Base-by-base conservation (phyloP, 2,329 filamentous ascomycete genomes). In the Fusarium subtropicale region DNA sequence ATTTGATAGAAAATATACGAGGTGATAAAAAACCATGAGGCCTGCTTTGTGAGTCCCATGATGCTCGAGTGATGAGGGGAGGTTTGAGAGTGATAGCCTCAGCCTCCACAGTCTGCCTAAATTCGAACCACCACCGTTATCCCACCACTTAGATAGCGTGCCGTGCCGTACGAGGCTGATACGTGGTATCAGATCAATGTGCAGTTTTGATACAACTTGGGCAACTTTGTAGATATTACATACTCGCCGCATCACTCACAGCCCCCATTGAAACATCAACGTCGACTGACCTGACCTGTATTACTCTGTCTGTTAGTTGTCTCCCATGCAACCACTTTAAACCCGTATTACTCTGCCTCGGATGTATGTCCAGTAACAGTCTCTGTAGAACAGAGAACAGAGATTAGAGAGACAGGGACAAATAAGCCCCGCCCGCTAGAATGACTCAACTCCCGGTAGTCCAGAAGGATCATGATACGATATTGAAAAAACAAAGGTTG, bases 101-200 rank as follows among this genome's bases (percentile, higher is more conserved):
- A 71, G 66, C 68, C 68, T 62, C 68, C 68, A 71, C 50, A 44
- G 52, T 66, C 64, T 71, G 68, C 68, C 68, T 69, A 71, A 69
- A 58, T 64, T 48, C 68, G 53, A 56, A 69, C 63, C 67, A 56
- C 55, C 54, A 46, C 42, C 41, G 41, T 50, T 42, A 55, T 51
- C 51, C 54, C 61, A 61, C 61, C 52, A 67, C 22, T 66, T n/a
- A 57, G 13, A 52, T 20, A 28, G 30, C 30, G 20, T 30, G 48
- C 47, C 45, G 66, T 68, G 66, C 66, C 66, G 66, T 62, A 69
- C 62, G 42, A 64, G 66, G 62, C 66, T 69, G 66, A 69, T 66
- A 64, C 9, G 46, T 46, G 24, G 34, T 38, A 41, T 38, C 22
- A 52, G 31, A 24, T 38, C 31, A 51, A 48, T 30, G 24, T 39